Base-by-base conservation (phyloP, 345 rosid species). In the Diplotaxis tenuifolia region DNA sequence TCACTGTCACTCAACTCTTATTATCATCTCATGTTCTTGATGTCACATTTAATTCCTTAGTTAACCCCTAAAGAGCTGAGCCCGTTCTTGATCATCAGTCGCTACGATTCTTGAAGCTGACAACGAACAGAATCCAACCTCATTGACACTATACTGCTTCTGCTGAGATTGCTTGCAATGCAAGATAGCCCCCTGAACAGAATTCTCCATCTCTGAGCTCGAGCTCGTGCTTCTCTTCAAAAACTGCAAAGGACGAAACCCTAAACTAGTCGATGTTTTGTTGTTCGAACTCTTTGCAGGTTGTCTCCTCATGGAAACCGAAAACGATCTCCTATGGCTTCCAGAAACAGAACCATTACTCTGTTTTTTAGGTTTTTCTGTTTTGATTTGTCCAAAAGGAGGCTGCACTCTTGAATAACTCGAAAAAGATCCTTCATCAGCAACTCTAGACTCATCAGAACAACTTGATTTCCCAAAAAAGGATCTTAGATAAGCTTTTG, bases 131-230 rank as follows among this genome's bases (percentile, higher is more conserved):
- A 87, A 85, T 47, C 86, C 88, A 27, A 78, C 80, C 14, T 76
- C 91, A 45, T 78, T 68, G 8, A 72, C 75, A 63, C 65, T 71
- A 71, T 73, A 86, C 72, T 85, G 83, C 28, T 88, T 73, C 69
- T 70, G 73, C 62, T 83, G 85, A 69, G 98, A 89, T 74, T 78
- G 86, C 75, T 89, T 94, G 84, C 98, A 94, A 65, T 91, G 92
- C 66, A 94, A 86, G 61, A 94, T 94, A 57, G 98, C 98, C 79
- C 95, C 97, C 31, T 91, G 95, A 25, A 94, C 83, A 40, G 97
- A 86, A 50, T 81, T 89, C 76, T 94, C 98, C 42, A 83, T 65
- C 68, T 91, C 91, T 10, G 80, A 74, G 75, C 79, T 82, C 58
- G 77, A 80, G 49, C 96, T 85, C 73, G 78, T 79, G 67, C 92